A percentile compares a stretch with the other conserved stretches of the same genome.
Conservation (phyloP, 23 red algal species). For the Gracilaria gracilis region DNA sequence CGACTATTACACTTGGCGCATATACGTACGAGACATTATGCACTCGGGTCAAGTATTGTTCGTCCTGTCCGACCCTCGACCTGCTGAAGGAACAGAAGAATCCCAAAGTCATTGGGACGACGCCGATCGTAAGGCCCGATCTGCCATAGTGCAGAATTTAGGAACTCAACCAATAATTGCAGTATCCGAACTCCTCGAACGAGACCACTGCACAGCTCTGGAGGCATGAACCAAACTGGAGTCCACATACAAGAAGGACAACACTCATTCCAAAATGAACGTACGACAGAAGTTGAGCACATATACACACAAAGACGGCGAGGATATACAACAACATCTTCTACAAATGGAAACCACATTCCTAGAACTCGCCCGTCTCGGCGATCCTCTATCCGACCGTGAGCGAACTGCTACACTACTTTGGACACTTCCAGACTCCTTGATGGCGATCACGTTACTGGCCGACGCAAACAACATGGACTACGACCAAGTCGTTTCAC, state of each 20-base stretch:
- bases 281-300: not conserved
- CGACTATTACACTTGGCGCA: not conserved
- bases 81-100: not conserved
- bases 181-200: conserved; percentile 11
- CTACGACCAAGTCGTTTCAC: not conserved
- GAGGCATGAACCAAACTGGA: not conserved
- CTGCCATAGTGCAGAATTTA: conserved; percentile 1
- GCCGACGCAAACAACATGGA: conserved; percentile 26
- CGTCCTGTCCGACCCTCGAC: not conserved
- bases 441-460: not conserved
- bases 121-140: conserved; percentile 5
- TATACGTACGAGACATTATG: not conserved
- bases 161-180: not conserved
- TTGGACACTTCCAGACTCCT: not conserved
- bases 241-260: not conserved
- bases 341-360: not conserved
- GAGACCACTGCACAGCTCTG: not conserved
- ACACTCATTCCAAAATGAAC: conserved; percentile 3
- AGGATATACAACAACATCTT: conserved; percentile 1
- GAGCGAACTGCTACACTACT: not conserved
- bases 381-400: not conserved
- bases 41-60: not conserved
- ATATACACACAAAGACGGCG: not conserved
- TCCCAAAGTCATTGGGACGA: not conserved
- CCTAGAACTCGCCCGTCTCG: not conserved